Conservation (phyloP, 129 eudicot species). For the Dittrichia graveolens region DNA sequence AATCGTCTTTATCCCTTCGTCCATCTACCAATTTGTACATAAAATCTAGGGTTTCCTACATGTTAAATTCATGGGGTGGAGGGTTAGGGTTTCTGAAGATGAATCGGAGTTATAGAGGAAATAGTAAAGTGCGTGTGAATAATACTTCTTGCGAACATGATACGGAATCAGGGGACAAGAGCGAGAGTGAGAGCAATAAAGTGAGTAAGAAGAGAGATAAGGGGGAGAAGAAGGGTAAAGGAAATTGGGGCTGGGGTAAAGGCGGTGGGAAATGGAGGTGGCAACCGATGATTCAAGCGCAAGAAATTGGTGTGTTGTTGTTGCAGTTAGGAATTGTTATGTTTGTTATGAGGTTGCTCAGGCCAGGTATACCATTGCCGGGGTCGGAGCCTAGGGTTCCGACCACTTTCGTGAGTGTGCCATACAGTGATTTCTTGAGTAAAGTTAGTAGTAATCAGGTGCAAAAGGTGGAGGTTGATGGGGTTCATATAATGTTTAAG, state of each 20-base stretch:
- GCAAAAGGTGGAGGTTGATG: slow-evolving; percentile 97
- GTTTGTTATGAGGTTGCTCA: slow-evolving; percentile 75
- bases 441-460: slow-evolving; percentile 75
- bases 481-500: slow-evolving; percentile 88
- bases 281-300: slow-evolving; percentile 92
- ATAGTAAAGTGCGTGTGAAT: slow-evolving; percentile 49
- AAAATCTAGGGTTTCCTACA: slow-evolving; percentile 50
- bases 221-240: slow-evolving; percentile 70
- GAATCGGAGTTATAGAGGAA: slow-evolving; percentile 19
- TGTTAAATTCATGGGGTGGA: slow-evolving; percentile 40
- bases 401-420: slow-evolving; percentile 71
- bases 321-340: slow-evolving; percentile 86
- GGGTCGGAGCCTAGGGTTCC: slow-evolving; percentile 82
- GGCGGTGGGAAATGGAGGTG: slow-evolving; percentile 73
- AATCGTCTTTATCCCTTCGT: slow-evolving; percentile 37
- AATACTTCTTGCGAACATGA: slow-evolving; percentile 67
- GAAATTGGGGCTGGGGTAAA: slow-evolving; percentile 60
- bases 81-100: slow-evolving; percentile 43
- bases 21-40: slow-evolving; percentile 38
- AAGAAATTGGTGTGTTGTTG: slow-evolving; percentile 77
- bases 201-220: slow-evolving; percentile 50
- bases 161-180: slow-evolving; percentile 49
- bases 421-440: slow-evolving; percentile 87
- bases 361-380: slow-evolving; percentile 79
- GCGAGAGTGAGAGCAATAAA: slow-evolving; percentile 34